phyloP scores from a whole-genome alignment of 1,284 basidiomycete species.

The Baeospora myosura region DNA sequence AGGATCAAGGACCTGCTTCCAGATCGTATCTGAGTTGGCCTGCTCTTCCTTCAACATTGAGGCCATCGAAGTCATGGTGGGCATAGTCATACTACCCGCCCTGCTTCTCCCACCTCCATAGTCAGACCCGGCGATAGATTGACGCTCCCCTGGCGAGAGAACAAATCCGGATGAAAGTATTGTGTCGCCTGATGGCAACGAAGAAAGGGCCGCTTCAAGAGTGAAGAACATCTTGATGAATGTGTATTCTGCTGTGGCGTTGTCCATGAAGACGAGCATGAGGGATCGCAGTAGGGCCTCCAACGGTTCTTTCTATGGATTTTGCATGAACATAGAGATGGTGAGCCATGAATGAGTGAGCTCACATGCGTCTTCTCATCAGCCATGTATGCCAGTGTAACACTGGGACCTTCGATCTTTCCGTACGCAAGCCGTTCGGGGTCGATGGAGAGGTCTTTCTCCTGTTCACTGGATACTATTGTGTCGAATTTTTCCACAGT shows the following conservation, averaged over 20 bases:
- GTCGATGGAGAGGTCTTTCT: slow-evolving; percentile 34
- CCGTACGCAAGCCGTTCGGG: slow-evolving; percentile 57
- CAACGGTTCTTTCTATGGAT: slow-evolving; percentile 65
- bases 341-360: slow-evolving; percentile 8
- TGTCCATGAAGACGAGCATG: slow-evolving; percentile 86
- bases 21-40: slow-evolving; percentile 52
- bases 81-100: slow-evolving; percentile 20
- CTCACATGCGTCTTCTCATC: slow-evolving; percentile 80
- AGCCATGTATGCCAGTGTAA: slow-evolving; percentile 78
- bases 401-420: slow-evolving; percentile 70
- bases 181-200: slow-evolving; percentile 27
- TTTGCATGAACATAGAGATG: slow-evolving; percentile 4
- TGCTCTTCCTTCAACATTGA: slow-evolving; percentile 52
- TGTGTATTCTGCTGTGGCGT: slow-evolving; percentile 83
- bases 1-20: slow-evolving; percentile 90
- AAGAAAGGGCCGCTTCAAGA: slow-evolving; percentile 26
- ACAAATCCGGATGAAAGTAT: slow-evolving; percentile 31
- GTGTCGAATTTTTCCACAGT: slow-evolving; percentile 56
- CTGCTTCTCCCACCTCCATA: slow-evolving; percentile 23
- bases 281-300: slow-evolving; percentile 83
- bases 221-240: slow-evolving; percentile 83
- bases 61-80: slow-evolving; percentile 21
- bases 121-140: slow-evolving; percentile 38
- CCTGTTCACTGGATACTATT: slow-evolving; percentile 40
- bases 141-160: slow-evolving; percentile 29